Conservation (phyloP, 1,139 yeast species). For the Blastobotrys persicus region DNA sequence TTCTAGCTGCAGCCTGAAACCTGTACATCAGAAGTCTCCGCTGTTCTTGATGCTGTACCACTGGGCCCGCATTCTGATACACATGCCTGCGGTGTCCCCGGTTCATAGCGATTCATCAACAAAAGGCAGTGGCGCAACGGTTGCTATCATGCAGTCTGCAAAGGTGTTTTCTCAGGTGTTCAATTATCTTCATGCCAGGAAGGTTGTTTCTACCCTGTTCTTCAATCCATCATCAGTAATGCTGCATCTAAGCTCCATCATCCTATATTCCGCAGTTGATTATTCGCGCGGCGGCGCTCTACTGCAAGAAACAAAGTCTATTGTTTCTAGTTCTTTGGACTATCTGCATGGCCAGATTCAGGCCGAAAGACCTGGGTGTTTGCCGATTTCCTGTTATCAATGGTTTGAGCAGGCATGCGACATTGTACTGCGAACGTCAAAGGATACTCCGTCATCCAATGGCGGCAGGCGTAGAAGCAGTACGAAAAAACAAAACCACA, state of each 20-base stretch:
- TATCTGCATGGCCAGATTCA: constrained; percentile 30
- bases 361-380: constrained; percentile 29
- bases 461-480: constrained; percentile 4
- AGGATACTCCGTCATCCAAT: constrained; percentile 8
- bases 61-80: constrained; percentile 76
- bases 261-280: constrained; percentile 77
- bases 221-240: constrained; percentile 67
- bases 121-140: constrained; percentile 54
- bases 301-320: constrained; percentile 61
- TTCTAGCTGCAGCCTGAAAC: constrained; percentile 32
- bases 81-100: constrained; percentile 41
- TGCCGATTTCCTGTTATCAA: constrained; percentile 25
- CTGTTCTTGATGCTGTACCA: constrained; percentile 66
- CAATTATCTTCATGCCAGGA: constrained; percentile 46
- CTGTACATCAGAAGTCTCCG: constrained; percentile 52
- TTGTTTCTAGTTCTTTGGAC: constrained; percentile 28
- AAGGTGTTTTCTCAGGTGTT: constrained; percentile 62
- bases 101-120: not conserved
- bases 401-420: constrained; percentile 31
- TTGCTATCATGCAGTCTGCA: constrained; percentile 74
- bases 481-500: constrained; percentile 7
- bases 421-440: constrained; percentile 19
- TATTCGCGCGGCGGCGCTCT: constrained; percentile 82
- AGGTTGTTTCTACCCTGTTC: constrained; percentile 56
- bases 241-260: constrained; percentile 64